Evolutionary conservation across 2,329 filamentous ascomycete genomes (phyloP).

Genomic region (Aspergillus versicolor): DNA sequence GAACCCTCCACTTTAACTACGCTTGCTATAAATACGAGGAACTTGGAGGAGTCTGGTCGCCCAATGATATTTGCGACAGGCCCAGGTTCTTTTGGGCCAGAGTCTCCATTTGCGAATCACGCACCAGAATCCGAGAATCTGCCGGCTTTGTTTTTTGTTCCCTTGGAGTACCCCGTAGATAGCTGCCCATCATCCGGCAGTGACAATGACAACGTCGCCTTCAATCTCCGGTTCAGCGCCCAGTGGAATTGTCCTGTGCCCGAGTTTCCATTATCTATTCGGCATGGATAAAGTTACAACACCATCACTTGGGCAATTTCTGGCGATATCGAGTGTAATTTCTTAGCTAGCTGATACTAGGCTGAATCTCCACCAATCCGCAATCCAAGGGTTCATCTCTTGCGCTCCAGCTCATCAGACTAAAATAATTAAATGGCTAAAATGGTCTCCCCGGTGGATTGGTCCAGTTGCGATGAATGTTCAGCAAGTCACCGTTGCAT

Average conservation of each 20-base stretch:
- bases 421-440: not conserved
- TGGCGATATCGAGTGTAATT: not conserved
- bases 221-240: not conserved
- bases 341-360: conserved; percentile 1
- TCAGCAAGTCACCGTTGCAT: not conserved
- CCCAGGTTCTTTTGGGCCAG: not conserved
- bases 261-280: not conserved
- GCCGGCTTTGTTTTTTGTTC: not conserved
- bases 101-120: not conserved
- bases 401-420: not conserved
- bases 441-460: not conserved
- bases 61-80: not conserved
- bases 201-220: not conserved
- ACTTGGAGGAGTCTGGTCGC: not conserved
- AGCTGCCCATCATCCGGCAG: not conserved
- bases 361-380: conserved; percentile 9
- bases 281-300: not conserved
- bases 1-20: not conserved
- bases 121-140: not conserved
- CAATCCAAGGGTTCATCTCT: conserved; percentile 7
- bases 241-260: not conserved
- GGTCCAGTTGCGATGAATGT: not conserved
- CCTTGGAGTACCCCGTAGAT: not conserved
- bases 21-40: conserved; percentile 7
- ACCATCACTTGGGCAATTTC: not conserved